Conservation (phyloP, 2,329 filamentous ascomycete genomes). For the Diaporthe batatas region DNA sequence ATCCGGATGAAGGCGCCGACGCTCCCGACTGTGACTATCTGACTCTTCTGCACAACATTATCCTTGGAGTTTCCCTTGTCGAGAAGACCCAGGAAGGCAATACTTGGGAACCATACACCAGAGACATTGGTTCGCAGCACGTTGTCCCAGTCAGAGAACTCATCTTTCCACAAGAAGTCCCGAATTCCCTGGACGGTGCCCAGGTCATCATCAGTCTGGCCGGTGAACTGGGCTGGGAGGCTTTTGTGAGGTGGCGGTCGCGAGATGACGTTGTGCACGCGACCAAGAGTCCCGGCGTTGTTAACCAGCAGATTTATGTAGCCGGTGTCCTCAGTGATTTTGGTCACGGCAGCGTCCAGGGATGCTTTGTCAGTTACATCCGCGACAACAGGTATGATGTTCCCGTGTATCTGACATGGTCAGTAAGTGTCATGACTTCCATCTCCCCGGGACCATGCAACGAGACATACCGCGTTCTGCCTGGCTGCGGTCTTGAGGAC, state of each 20-base stretch:
- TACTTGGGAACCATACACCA: neutral
- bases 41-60: neutral
- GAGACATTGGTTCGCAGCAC: slow-evolving; percentile 5
- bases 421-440: neutral
- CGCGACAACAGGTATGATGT: slow-evolving; percentile 48
- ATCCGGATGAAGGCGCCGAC: slow-evolving; percentile 5
- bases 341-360: slow-evolving; percentile 68
- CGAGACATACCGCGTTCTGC: neutral
- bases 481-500: slow-evolving; percentile 53
- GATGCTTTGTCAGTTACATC: slow-evolving; percentile 55
- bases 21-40: slow-evolving; percentile 2
- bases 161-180: slow-evolving; percentile 7
- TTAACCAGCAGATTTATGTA: slow-evolving; percentile 2
- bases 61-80: slow-evolving; percentile 4
- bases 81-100: neutral
- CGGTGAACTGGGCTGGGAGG: slow-evolving; percentile 56
- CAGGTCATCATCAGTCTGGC: neutral
- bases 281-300: slow-evolving; percentile 2
- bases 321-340: slow-evolving; percentile 54
- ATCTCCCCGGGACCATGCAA: neutral
- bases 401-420: slow-evolving; percentile 44
- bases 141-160: slow-evolving; percentile 20
- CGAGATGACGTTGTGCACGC: slow-evolving; percentile 48
- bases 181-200: neutral
- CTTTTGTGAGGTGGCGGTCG: slow-evolving; percentile 63